Base-by-base conservation (phyloP, 345 rosid species). In the Corchorus capsularis region DNA sequence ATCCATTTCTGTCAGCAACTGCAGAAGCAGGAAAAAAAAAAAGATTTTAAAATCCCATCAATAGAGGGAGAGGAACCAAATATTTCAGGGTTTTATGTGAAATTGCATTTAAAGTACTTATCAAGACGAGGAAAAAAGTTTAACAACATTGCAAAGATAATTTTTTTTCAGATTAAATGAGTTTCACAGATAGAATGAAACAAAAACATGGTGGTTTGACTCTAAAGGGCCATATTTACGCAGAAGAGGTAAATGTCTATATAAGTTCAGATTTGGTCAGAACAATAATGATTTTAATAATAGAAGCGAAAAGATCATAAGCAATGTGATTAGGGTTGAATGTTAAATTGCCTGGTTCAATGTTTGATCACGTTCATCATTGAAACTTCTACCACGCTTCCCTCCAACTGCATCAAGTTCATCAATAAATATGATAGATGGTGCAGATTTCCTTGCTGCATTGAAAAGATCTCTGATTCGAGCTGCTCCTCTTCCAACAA, bases 371-470 rank as follows among this genome's bases (percentile, higher is more conserved):
- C 98, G 92, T 85, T 95, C 99, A 77, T 95, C 99, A 61, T 95
- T 95, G 81, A 93, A 93, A 83, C 99, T 95, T 80, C 98, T 88
- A 77, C 99, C 98, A 22, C 98, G 97, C 85, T 85, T 93, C 71
- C 99, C 99, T 10, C 98, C 99, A 75, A 95, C 99, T 5, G 98
- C 98, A 73, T 95, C 99, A 46, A 95, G 97, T 87, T 95, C 99
- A 80, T 93, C 99, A 2, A 95, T 93, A 81, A 95, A 95, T 79
- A 95, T 87, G 78, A 95, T 95, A 6, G 98, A 89, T 13, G 98
- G 97, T 61, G 99, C 81, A 84, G 83, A 83, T 82, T 93, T 95
- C 81, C 94, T 89, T 16, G 97, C 99, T 7, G 81, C 85, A 35
- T 39, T 87, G 79, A 95, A 95, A 67, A 95, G 95, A 78, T 95